These are phyloP conservation scores for Nakaseomyces delphensis DNA, from an alignment of 1,139 yeast species.

Conservation along the genomic window DNA sequence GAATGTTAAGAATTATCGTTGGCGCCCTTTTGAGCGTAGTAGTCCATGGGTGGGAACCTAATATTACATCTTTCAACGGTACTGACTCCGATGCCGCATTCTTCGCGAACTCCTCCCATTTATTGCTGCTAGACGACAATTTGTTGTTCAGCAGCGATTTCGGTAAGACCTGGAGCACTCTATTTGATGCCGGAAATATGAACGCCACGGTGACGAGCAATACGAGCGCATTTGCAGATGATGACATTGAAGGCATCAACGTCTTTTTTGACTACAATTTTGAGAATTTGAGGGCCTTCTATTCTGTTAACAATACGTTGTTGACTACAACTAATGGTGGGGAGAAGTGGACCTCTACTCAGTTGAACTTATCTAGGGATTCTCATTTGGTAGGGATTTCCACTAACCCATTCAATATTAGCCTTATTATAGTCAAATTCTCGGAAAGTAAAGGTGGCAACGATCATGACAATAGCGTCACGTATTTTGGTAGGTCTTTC, in stretches of 20 bases:
- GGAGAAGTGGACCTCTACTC: background rate
- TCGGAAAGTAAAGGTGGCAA: background rate
- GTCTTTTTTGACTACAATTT: background rate
- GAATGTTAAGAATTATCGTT: background rate
- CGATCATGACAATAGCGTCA: background rate
- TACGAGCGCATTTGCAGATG: background rate
- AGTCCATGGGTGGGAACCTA: background rate
- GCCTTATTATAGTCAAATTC: background rate
- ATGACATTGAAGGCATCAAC: background rate
- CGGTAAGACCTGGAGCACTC: background rate
- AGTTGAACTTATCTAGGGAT: background rate
- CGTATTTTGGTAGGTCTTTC: background rate
- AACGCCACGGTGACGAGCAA: background rate
- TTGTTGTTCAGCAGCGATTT: background rate
- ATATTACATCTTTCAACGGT: background rate
- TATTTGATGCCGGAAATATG: background rate
- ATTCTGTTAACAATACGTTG: background rate
- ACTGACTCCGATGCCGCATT: background rate
- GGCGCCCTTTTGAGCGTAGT: background rate
- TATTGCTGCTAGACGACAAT: background rate
- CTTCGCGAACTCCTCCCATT: background rate
- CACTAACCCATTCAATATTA: slow-evolving; percentile 1
- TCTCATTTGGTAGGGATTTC: background rate
- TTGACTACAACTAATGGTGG: background rate
- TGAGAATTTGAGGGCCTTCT: background rate